Evolutionary conservation across 345 rosid genomes (phyloP), one percentile per base, ranked within the genome.

Genomic region (Passiflora organensis): DNA sequence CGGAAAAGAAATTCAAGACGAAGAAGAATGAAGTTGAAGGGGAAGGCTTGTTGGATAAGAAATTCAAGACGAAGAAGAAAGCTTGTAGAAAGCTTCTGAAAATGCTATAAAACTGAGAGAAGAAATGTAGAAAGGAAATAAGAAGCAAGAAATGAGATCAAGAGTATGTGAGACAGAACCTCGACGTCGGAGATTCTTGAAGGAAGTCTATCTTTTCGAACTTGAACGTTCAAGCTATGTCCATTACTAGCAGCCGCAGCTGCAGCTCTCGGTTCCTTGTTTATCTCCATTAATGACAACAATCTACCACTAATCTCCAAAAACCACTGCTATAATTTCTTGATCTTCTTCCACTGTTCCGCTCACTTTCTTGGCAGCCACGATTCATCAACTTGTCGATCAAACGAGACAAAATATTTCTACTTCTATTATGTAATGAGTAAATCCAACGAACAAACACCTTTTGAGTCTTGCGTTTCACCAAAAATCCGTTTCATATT

Each of bases 161-260:
- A 55, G 32, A n/a, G 6, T 34, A 9, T 24, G 43, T 37, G 18
- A 39, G 17, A 19, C 2, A 19, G 56, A 64, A 75, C 80, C 83
- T 73, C 69, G 70, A 56, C 58, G 63, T n/a, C n/a, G 72, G 62
- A 2, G 67, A n/a, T 63, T 48, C 76, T 58, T 22, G 76, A 52
- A 23, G 70, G 49, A 63, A 56, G 42, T 62, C 54, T 57, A 55
- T 51, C 62, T 60, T 57, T 56, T 68, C 62, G 82, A 62, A 49
- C 65, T 53, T 72, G 69, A 58, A 67, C 22, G 32, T 43, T 70
- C 53, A 52, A 55, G 56, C 38, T 66, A 59, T 70, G 72, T 43
- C 13, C 46, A 63, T 56, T 56, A 49, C 32, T 20, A 48, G 55
- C 46, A 59, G 23, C 13, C 25, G 46, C n/a, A 48, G 36, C 21